Percentiles rank a stretch among this genome's conserved stretches.
Conservation (phyloP, 2,329 filamentous ascomycete genomes). For the Huntiella decipiens region DNA sequence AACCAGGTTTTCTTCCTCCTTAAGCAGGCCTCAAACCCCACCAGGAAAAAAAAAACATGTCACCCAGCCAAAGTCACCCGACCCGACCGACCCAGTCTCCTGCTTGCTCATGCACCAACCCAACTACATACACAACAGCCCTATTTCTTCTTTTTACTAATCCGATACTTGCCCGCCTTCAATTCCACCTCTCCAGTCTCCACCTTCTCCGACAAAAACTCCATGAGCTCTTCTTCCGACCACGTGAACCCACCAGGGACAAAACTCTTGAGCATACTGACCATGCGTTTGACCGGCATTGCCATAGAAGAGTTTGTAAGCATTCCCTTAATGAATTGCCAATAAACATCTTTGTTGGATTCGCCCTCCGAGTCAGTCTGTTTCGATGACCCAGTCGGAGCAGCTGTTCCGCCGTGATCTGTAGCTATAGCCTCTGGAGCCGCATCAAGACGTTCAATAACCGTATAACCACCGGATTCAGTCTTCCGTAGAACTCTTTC, state of each 20-base stretch:
- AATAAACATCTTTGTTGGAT: conserved; percentile 45
- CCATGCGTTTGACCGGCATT: conserved; percentile 65
- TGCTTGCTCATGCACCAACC: too few relatives aligned
- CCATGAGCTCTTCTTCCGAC: conserved; percentile 71
- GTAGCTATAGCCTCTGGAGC: not conserved
- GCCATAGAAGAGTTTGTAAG: conserved; percentile 68
- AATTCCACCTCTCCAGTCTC: conserved; percentile 49
- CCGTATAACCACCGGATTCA: conserved; percentile 36
- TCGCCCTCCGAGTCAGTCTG: conserved; percentile 16
- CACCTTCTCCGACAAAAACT: conserved; percentile 66
- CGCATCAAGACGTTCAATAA: conserved; percentile 43
- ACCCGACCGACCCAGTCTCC: too few relatives aligned
- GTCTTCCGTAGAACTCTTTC: conserved; percentile 44
- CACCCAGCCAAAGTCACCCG: too few relatives aligned
- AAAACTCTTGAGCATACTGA: conserved; percentile 90
- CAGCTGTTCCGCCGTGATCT: not conserved
- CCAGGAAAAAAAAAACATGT: too few relatives aligned
- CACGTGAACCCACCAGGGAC: conserved; percentile 76
- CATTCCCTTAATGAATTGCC: conserved; percentile 89
- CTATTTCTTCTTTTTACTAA: conserved; percentile 29
- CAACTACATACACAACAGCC: not conserved
- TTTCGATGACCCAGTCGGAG: conserved; percentile 1
- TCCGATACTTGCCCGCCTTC: conserved; percentile 49
- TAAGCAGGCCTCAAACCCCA: too few relatives aligned
- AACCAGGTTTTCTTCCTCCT: too few relatives aligned